Conservation (phyloP, 805 yeast genomes). For the Hanseniaspora occidentalis region DNA sequence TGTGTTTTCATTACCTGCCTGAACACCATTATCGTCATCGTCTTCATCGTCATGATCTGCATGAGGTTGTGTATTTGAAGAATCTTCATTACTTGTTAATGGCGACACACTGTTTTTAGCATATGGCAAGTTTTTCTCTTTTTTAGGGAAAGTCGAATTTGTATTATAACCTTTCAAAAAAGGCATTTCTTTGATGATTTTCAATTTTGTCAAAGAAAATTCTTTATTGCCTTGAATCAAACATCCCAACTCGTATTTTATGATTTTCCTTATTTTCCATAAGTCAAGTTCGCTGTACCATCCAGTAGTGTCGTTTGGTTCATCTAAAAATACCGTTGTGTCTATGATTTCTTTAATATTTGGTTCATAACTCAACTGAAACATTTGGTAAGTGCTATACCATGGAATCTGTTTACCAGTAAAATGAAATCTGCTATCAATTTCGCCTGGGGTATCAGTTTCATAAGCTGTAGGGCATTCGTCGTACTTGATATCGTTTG, state of each 20-base stretch:
- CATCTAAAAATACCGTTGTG: conserved; percentile 41
- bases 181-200: conserved; percentile 30
- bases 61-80: conserved; percentile 6
- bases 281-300: conserved; percentile 63
- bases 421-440: conserved; percentile 44
- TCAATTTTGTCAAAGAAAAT: conserved; percentile 30
- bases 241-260: conserved; percentile 59
- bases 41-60: conserved; percentile 12
- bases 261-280: conserved; percentile 51
- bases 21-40: conserved; percentile 21
- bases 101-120: conserved; percentile 19
- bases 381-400: conserved; percentile 64
- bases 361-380: conserved; percentile 56
- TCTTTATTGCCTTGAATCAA: conserved; percentile 38
- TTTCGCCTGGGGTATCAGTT: conserved; percentile 22
- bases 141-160: conserved; percentile 16
- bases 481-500: conserved; percentile 12
- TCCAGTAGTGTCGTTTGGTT: conserved; percentile 35
- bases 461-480: conserved; percentile 18
- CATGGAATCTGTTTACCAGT: conserved; percentile 61
- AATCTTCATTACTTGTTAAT: conserved; percentile 12
- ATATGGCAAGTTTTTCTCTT: conserved; percentile 14
- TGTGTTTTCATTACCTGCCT: conserved; percentile 19
- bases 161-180: conserved; percentile 28
- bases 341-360: conserved; percentile 36